A percentile compares a stretch with the other conserved stretches of the same genome.
phyloP scores from a whole-genome alignment of 116 monocot genomes.

The Cymodocea nodosa region DNA sequence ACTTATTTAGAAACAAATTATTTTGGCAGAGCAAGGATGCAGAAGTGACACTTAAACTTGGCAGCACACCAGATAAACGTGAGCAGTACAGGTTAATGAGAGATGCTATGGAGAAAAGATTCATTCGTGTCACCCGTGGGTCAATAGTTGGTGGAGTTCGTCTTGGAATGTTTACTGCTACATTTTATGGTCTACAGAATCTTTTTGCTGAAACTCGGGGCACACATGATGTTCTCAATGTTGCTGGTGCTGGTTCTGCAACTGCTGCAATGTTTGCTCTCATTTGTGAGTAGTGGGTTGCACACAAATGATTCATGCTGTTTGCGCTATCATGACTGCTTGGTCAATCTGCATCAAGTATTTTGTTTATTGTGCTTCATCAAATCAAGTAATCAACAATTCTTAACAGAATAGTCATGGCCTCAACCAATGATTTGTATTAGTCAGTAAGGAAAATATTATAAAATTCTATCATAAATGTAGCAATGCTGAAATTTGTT shows the following conservation, averaged over 20 bases:
- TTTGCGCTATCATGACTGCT: neutral
- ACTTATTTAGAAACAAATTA: conserved; percentile 7
- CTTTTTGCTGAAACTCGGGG: conserved; percentile 66
- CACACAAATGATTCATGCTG: neutral
- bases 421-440: too few species aligned
- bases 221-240: conserved; percentile 78
- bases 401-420: too few species aligned
- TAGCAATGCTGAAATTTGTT: too few species aligned
- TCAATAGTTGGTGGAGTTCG: conserved; percentile 87
- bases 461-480: too few species aligned
- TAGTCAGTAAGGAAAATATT: neutral
- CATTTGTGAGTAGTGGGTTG: conserved; percentile 40
- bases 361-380: neutral
- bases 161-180: conserved; percentile 85
- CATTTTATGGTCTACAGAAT: conserved; percentile 72
- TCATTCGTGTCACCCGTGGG: conserved; percentile 62
- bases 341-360: neutral
- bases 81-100: conserved; percentile 96
- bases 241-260: conserved; percentile 90
- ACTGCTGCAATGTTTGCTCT: conserved; percentile 90
- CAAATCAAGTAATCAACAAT: neutral
- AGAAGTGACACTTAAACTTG: conserved; percentile 91
- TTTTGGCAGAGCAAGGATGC: conserved; percentile 89
- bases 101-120: conserved; percentile 99
- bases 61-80: conserved; percentile 87